Evolutionary conservation across 2,329 filamentous ascomycete genomes (phyloP).

Genomic region (Nannizzia gypsea): DNA sequence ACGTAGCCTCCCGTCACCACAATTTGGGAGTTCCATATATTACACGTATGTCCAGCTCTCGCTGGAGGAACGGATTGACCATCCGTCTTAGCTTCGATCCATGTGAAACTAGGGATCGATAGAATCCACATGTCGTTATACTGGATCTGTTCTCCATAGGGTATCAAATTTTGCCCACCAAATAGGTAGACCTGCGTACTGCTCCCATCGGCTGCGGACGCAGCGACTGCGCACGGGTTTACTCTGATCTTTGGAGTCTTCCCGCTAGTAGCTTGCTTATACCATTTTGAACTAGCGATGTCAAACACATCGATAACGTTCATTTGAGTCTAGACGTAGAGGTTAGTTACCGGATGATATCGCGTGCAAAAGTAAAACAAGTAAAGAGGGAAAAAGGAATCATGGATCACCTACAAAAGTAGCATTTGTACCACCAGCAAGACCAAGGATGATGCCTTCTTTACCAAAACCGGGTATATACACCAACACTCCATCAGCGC

Average conservation of each 20-base stretch:
- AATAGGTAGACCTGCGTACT: constrained; percentile 70
- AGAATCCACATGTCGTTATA: constrained; percentile 71
- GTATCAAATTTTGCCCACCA: constrained; percentile 61
- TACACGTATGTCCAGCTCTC: constrained; percentile 63
- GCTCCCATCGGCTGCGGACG: constrained; percentile 58
- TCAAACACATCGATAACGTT: constrained; percentile 73
- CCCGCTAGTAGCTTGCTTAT: constrained; percentile 56
- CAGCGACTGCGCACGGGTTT: constrained; percentile 62
- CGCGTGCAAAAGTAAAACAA: neutral
- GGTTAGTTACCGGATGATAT: neutral
- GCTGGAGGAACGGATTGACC: constrained; percentile 41
- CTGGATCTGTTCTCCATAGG: constrained; percentile 45
- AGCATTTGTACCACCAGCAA: constrained; percentile 60
- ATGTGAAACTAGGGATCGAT: constrained; percentile 67
- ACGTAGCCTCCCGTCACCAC: constrained; percentile 62
- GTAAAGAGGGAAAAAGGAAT: neutral
- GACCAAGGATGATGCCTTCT: constrained; percentile 62
- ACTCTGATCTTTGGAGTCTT: constrained; percentile 47
- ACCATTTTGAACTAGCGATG: constrained; percentile 58
- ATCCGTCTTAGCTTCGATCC: constrained; percentile 53
- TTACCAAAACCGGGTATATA: constrained; percentile 67
- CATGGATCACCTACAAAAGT: constrained; percentile 46
- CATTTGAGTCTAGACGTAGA: constrained; percentile 44
- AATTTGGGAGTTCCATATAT: constrained; percentile 72
- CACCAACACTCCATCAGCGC: constrained; percentile 60